A percentile compares a stretch with the other conserved stretches of the same genome.
Conservation (phyloP, 257 asterid genomes). For the Capsicum chinense region DNA sequence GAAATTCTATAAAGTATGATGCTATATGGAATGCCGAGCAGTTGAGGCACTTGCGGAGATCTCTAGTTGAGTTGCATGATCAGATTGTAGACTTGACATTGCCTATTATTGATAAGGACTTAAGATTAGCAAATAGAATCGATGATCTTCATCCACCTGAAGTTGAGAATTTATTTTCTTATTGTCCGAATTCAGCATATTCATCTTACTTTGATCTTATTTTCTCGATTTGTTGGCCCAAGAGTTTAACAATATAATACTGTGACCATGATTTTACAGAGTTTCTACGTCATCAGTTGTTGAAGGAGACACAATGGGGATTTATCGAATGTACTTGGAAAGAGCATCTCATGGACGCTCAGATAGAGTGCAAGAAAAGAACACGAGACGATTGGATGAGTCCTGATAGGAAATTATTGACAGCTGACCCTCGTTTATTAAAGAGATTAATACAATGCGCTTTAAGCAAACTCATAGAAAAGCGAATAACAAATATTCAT, state of each 20-base stretch:
- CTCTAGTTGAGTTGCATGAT: neutral
- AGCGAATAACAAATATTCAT: neutral
- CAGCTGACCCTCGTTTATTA: neutral
- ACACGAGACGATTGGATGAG: neutral
- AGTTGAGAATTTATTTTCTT: neutral
- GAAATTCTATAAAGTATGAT: neutral
- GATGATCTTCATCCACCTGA: conserved; percentile 1
- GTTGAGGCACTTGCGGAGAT: neutral
- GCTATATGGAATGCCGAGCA: neutral
- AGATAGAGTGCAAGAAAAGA: neutral
- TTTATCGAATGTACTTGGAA: neutral
- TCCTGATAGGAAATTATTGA: conserved; percentile 5
- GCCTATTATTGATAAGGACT: neutral
- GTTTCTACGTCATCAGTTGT: neutral
- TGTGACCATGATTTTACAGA: neutral
- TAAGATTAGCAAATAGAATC: neutral
- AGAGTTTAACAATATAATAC: neutral
- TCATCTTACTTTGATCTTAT: neutral
- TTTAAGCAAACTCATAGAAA: neutral
- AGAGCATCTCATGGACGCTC: neutral
- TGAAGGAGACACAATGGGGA: neutral
- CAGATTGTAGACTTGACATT: neutral
- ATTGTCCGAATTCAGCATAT: neutral
- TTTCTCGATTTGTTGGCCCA: neutral
- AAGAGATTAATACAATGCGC: neutral